Conservation (phyloP, 768 basidiomycete species). For the Psilocybe subaeruginosa region DNA sequence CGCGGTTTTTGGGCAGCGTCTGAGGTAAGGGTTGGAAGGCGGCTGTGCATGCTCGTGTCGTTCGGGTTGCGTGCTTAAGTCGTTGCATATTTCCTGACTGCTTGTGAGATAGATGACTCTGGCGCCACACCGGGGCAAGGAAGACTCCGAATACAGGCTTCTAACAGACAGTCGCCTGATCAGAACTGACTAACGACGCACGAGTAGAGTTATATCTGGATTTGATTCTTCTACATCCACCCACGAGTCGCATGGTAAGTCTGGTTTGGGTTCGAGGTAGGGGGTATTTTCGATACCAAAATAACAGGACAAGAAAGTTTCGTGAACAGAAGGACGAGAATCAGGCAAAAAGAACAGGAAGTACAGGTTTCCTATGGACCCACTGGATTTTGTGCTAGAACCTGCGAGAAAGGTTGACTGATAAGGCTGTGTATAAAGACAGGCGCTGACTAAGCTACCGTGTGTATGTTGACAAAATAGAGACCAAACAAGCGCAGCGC, state of each 20-base stretch:
- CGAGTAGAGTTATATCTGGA: constrained; percentile 1
- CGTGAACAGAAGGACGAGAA: neutral
- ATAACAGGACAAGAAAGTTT: neutral
- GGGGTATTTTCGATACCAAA: neutral
- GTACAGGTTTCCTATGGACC: neutral
- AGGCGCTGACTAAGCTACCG: constrained; percentile 40
- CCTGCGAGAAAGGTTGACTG: constrained; percentile 12
- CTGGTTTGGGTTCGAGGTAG: neutral
- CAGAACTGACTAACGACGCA: neutral
- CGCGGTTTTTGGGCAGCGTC: too few relatives aligned
- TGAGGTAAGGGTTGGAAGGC: neutral
- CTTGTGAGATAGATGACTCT: neutral
- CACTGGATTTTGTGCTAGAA: constrained; percentile 7
- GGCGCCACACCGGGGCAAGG: neutral
- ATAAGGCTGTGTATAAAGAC: constrained; percentile 23
- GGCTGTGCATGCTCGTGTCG: neutral
- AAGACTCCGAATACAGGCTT: neutral
- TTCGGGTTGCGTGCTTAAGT: neutral
- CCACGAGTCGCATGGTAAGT: neutral
- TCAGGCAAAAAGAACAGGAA: neutral
- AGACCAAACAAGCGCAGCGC: constrained; percentile 42
- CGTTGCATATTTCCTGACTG: neutral
- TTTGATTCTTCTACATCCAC: too few relatives aligned
- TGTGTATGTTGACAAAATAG: constrained; percentile 47
- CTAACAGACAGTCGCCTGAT: neutral